Base-by-base conservation (phyloP, 331 rosid species). In the Malus hybrid region DNA sequence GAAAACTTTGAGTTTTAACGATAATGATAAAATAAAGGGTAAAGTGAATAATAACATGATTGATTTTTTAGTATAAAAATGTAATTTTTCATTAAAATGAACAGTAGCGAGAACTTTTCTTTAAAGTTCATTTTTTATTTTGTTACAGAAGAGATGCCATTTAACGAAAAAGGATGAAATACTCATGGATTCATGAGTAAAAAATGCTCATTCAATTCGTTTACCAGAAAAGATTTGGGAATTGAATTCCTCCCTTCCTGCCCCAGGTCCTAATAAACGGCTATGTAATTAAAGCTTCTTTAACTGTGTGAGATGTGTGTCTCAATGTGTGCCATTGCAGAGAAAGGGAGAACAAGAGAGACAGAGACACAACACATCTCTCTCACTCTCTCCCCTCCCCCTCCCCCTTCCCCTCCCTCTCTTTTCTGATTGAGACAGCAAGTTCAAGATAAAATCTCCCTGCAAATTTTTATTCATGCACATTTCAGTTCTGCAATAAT, bases 151-250 rank as follows among this genome's bases (percentile, higher is more conserved):
- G 59, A 71, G 18, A 36, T 57, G 15, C n/a, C 20, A 78, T 70
- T 74, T 63, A 63, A 79, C 55, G 62, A 29, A 20, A 36, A 12
- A 10, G 15, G 18, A 32, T 20, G 39, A 67, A 39, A 52, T 52
- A 2, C 10, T 52, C 57, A 18, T 2, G 10, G 57, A 52, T 57
- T 39, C 52, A 19, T 56, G 62, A 5, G 62, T 8, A 5, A 57
- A 57, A 78, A 67, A 61, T 31, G 71, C 71, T 33, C 50, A 57
- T 54, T 78, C n/a, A 74, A 69, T 71, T 70, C 52, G 46, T 60
- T 66, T 73, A 75, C 85, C 82, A 69, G 73, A 85, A 79, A 83
- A 65, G 71, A 85, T 79, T 48, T 77, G 69, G 14, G 68, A 55
- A 59, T 76, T 82, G 13, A 83, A 78, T 80, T 77, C 69, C 29